phyloP scores from a whole-genome alignment of 1,284 basidiomycete species.

The Stygiomarasmius scandens region DNA sequence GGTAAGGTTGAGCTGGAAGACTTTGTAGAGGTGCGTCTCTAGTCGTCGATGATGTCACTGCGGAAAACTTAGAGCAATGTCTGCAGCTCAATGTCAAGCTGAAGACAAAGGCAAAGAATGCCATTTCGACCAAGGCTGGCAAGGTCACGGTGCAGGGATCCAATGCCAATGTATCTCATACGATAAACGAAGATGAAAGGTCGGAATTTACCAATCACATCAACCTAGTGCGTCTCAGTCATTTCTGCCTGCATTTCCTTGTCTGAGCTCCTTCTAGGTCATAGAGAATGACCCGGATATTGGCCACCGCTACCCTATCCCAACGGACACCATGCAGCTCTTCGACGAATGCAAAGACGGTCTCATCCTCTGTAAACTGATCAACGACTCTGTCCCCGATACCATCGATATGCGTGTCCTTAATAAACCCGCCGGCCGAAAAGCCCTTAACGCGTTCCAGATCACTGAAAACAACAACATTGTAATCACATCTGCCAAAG shows the following conservation, averaged over 20 bases:
- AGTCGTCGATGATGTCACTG: slow-evolving; percentile 19
- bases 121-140: slow-evolving; percentile 77
- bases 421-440: slow-evolving; percentile 81
- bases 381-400: slow-evolving; percentile 98
- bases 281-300: slow-evolving; percentile 91
- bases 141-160: slow-evolving; percentile 95
- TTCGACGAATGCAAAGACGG: slow-evolving; percentile 98
- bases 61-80: slow-evolving; percentile 17
- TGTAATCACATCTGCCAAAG: slow-evolving; percentile 97
- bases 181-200: slow-evolving; percentile 97
- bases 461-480: slow-evolving; percentile 99
- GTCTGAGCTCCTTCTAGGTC: slow-evolving; percentile 54
- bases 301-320: slow-evolving; percentile 84
- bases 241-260: slow-evolving; percentile 5
- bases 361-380: slow-evolving; percentile 95
- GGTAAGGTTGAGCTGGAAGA: slow-evolving; percentile 98
- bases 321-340: slow-evolving; percentile 98
- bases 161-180: slow-evolving; percentile 95
- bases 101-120: slow-evolving; percentile 55
- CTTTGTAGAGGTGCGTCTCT: slow-evolving; percentile 84
- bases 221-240: slow-evolving; percentile 65
- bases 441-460: slow-evolving; percentile 93
- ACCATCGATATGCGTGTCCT: slow-evolving; percentile 98
- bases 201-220: slow-evolving; percentile 98
- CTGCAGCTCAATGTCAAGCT: slow-evolving; percentile 82